A percentile compares a stretch with the other conserved stretches of the same genome.
Conservation (phyloP, 2,329 filamentous ascomycete species). For the Amauroascus verrucosus region DNA sequence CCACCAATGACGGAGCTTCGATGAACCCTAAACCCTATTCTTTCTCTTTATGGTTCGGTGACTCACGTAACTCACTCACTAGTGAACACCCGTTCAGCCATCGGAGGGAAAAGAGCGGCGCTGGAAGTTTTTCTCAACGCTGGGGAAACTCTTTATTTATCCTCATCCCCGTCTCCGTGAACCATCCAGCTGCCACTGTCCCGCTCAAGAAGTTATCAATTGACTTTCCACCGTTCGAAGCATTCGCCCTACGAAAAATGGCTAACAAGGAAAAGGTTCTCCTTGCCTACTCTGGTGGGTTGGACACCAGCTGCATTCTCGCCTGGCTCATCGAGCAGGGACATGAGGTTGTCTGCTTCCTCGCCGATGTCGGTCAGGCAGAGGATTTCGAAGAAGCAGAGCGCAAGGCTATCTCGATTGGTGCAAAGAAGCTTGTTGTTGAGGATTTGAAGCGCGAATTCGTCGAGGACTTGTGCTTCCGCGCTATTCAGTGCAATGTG, state of each 20-base stretch:
- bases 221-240: background rate
- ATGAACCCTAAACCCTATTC: conserved; percentile 10
- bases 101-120: background rate
- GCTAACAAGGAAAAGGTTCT: conserved; percentile 23
- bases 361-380: conserved; percentile 63
- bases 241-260: conserved; percentile 7
- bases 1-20: conserved; percentile 7
- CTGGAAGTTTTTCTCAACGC: background rate
- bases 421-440: conserved; percentile 55
- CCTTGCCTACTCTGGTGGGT: conserved; percentile 40
- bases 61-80: background rate
- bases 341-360: conserved; percentile 53
- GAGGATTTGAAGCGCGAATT: conserved; percentile 62
- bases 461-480: conserved; percentile 70
- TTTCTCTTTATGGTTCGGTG: background rate
- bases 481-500: conserved; percentile 61
- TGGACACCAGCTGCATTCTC: conserved; percentile 51
- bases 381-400: conserved; percentile 65
- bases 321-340: conserved; percentile 38
- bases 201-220: background rate
- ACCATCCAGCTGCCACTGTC: background rate
- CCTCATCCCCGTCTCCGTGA: background rate
- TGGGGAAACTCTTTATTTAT: background rate
- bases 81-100: background rate
- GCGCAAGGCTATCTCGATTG: conserved; percentile 60